These are phyloP conservation scores for Scolecobasidium constrictum DNA, from an alignment of 2,329 filamentous ascomycete genomes.

Conservation along the genomic window DNA sequence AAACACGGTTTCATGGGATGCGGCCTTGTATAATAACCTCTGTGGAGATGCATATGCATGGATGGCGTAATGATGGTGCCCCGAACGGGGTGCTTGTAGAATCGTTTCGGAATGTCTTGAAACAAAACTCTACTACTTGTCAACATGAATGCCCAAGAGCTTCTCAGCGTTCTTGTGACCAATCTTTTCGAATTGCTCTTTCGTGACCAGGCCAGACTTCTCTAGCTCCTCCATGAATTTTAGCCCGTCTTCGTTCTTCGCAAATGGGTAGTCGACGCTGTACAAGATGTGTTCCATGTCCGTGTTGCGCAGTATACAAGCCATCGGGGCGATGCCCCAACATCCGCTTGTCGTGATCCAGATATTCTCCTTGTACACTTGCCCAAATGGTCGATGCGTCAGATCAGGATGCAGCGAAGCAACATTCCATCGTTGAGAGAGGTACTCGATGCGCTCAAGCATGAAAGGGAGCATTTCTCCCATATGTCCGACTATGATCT, in stretches of 20 bases:
- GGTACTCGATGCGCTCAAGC: slow-evolving; percentile 33
- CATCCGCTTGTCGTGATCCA: slow-evolving; percentile 48
- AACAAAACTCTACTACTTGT: too few relatives aligned
- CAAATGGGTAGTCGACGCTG: slow-evolving; percentile 49
- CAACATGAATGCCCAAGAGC: slow-evolving; percentile 21
- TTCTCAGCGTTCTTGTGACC: slow-evolving; percentile 40
- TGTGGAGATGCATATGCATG: too few relatives aligned
- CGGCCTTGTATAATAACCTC: too few relatives aligned
- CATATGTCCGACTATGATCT: slow-evolving; percentile 44
- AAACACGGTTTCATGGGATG: too few relatives aligned
- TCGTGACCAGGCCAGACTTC: slow-evolving; percentile 37
- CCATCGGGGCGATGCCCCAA: slow-evolving; percentile 39
- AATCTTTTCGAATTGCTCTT: slow-evolving; percentile 39
- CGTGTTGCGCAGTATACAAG: slow-evolving; percentile 32
- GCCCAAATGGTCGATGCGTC: slow-evolving; percentile 26
- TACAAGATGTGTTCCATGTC: slow-evolving; percentile 42
- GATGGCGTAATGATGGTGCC: too few relatives aligned
- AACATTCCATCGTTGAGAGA: slow-evolving; percentile 18
- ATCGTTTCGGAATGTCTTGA: too few relatives aligned
- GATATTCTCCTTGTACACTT: slow-evolving; percentile 46
- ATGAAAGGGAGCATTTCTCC: slow-evolving; percentile 44
- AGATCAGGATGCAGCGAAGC: too few relatives aligned
- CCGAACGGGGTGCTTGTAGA: too few relatives aligned
- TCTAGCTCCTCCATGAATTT: slow-evolving; percentile 38
- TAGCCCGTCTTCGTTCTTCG: slow-evolving; percentile 35